These are phyloP conservation scores for Tuber melanosporum DNA, from an alignment of 495 filamentous ascomycete species.

Conservation along the genomic window DNA sequence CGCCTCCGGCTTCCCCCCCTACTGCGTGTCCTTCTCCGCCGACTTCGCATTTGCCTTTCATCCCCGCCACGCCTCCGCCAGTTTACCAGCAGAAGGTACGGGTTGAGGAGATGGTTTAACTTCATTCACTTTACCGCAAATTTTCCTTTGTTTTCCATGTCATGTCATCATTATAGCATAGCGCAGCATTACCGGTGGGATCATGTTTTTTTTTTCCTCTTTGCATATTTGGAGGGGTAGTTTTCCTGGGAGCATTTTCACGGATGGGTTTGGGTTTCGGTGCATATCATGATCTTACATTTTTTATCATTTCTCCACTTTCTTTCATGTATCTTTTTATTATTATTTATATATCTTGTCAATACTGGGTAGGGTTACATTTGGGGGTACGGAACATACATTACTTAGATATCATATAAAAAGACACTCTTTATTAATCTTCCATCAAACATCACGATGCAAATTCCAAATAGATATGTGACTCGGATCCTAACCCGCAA, in stretches of 20 bases:
- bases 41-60: not conserved
- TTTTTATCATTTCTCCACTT: not conserved
- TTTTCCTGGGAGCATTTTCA: not conserved
- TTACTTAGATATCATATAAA: not conserved
- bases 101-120: not conserved
- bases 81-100: not conserved
- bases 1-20: not conserved
- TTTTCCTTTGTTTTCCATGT: not conserved
- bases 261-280: not conserved
- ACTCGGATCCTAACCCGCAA: not conserved
- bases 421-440: not conserved
- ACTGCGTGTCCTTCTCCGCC: not conserved
- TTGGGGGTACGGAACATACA: not conserved
- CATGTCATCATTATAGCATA: not conserved
- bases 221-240: not conserved
- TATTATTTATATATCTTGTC: not conserved
- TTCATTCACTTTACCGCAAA: not conserved
- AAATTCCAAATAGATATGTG: not conserved
- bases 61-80: not conserved
- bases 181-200: not conserved
- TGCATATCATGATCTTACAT: not conserved
- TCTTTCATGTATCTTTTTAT: conserved; percentile 1
- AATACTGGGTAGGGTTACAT: not conserved
- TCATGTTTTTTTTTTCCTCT: not conserved
- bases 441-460: not conserved